Evolutionary conservation across 352 stramenopile genomes (phyloP), one percentile per base, ranked within the genome.

Genomic region (Pythium aphanidermatum): DNA sequence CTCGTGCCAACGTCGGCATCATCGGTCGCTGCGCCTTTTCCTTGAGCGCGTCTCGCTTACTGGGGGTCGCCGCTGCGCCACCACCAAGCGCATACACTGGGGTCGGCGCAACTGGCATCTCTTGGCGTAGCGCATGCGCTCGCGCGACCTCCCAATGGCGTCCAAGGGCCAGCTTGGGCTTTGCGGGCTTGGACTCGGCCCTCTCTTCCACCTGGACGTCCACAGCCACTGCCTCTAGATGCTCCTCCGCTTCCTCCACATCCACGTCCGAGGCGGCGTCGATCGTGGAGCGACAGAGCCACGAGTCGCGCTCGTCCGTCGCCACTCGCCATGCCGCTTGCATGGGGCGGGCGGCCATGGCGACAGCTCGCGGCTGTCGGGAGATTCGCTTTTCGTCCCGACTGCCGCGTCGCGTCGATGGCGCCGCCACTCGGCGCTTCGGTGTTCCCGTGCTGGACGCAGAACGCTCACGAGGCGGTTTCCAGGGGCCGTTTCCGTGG

Each of bases 281-380:
- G 16, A 88, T n/a, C 0, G 73, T 88, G 3, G 73, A 86, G 23
- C 68, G 68, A 34, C 53, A 81, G 2, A 70, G 42, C 73, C 73
- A 86, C 36, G 68, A 65, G 14, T 87, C 73, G 12, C 58, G 55
- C 14, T 27, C 14, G 3, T 13, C 16, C 20, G 16, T n/a, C 14
- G 35, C 42, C 13, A 36, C 20, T 45, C 20, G 35, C 26, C 48
- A 29, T 42, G 2, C 41, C 28, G 16, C 16, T 29, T 5, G 37
- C 21, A 17, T 45, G n/a, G n/a, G n/a, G 26, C 28, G 12, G 46
- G 13, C 20, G 26, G 32, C 7, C 13, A 38, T 16, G 8, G 13
- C 13, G 32, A 38, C 7, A 17, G 21, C 21, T 27, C 13, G 29
- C 23, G 12, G 32, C 23, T 23, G 23, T 32, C 13, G 27, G 32